Percentiles rank a stretch among this genome's conserved stretches.
Evolutionary conservation across 2,329 filamentous ascomycete genomes (phyloP).

Genomic region (Raffaelea arxii): DNA sequence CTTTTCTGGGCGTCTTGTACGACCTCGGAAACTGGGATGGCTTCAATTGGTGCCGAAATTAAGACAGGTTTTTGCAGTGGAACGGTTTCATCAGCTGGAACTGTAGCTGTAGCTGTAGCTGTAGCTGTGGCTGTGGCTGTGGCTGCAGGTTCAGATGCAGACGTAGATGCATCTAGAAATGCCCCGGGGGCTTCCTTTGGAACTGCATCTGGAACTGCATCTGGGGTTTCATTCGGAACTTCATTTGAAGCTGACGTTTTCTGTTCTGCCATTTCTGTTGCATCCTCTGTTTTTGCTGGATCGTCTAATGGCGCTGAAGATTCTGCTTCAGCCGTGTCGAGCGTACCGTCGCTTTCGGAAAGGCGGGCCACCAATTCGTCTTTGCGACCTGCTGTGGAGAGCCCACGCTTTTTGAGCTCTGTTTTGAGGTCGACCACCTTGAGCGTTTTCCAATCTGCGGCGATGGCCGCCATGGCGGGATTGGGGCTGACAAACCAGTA

Average conservation of each 20-base stretch:
- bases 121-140: background rate
- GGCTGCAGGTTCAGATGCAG: background rate
- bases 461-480: conserved; percentile 25
- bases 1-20: conserved; percentile 40
- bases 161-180: background rate
- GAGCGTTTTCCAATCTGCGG: conserved; percentile 44
- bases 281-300: background rate
- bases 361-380: conserved; percentile 61
- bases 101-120: background rate
- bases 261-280: background rate
- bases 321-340: background rate
- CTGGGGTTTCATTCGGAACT: background rate
- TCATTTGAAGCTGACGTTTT: background rate
- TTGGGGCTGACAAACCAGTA: background rate
- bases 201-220: background rate
- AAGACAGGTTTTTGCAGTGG: too few species aligned
- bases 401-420: conserved; percentile 63
- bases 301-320: background rate
- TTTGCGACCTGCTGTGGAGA: conserved; percentile 61
- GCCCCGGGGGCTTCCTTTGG: background rate
- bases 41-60: background rate
- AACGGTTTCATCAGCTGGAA: too few species aligned
- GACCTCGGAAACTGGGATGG: conserved; percentile 6
- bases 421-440: conserved; percentile 69
- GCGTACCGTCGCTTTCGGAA: conserved; percentile 14